phyloP scores from a whole-genome alignment of 2,329 filamentous ascomycete genomes.

The Fusarium ramigenum region DNA sequence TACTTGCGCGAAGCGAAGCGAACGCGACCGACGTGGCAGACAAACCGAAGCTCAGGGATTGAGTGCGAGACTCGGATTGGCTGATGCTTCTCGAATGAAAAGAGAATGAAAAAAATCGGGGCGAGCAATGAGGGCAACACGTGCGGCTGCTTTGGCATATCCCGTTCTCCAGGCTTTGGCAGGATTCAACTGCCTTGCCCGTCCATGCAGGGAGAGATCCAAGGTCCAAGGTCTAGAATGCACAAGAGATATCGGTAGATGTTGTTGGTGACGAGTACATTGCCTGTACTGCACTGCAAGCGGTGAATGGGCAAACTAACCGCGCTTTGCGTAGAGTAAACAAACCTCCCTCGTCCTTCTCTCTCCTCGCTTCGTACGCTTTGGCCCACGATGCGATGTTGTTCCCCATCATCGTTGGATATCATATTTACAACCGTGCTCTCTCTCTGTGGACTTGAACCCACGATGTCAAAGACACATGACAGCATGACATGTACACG shows the following conservation, averaged over 20 bases:
- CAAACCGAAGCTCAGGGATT: not conserved
- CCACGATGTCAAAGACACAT: not conserved
- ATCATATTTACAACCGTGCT: not conserved
- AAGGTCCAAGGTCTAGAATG: not conserved
- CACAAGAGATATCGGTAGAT: not conserved
- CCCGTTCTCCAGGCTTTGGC: constrained; percentile 1
- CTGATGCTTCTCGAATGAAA: constrained; percentile 11
- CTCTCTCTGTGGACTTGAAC: not conserved
- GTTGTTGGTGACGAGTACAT: constrained; percentile 5
- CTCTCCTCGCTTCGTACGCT: not conserved
- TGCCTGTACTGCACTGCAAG: not conserved
- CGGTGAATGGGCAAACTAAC: constrained; percentile 9
- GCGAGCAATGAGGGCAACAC: not conserved
- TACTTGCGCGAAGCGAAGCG: not conserved
- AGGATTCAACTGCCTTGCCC: not conserved
- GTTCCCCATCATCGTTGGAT: not conserved
- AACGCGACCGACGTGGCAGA: constrained; percentile 2
- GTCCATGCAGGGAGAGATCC: not conserved
- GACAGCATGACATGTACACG: constrained; percentile 1
- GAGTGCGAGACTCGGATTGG: not conserved
- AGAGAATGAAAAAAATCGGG: not conserved
- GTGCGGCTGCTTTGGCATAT: constrained; percentile 12
- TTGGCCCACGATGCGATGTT: not conserved
- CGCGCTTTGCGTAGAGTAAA: constrained; percentile 28
- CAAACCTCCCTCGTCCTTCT: not conserved